A percentile compares a stretch with the other conserved stretches of the same genome.
Evolutionary conservation across 768 basidiomycete species (phyloP).

Genomic region (Amanita muscaria): DNA sequence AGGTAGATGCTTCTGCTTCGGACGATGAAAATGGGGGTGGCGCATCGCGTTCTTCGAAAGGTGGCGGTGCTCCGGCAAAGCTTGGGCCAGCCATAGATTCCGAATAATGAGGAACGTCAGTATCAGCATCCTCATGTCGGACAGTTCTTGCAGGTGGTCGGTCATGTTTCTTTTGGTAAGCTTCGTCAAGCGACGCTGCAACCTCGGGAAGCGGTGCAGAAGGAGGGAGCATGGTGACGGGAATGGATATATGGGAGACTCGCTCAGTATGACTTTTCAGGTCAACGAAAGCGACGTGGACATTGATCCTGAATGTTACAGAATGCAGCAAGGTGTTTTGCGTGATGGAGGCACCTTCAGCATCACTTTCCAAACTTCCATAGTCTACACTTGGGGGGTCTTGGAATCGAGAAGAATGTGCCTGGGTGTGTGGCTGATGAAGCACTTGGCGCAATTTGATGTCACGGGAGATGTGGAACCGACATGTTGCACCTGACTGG

Average conservation of each 20-base stretch:
- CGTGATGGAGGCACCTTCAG: constrained; percentile 67
- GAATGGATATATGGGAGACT: constrained; percentile 54
- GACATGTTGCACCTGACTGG: constrained; percentile 85
- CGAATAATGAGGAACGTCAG: constrained; percentile 54
- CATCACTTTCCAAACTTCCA: constrained; percentile 43
- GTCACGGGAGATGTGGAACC: constrained; percentile 71
- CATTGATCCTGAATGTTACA: constrained; percentile 68
- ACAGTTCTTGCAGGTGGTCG: constrained; percentile 65
- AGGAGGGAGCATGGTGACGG: constrained; percentile 63
- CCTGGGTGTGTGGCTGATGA: constrained; percentile 47
- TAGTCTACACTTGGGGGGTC: constrained; percentile 35
- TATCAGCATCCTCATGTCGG: constrained; percentile 57
- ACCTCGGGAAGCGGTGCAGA: constrained; percentile 75
- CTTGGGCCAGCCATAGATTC: constrained; percentile 74
- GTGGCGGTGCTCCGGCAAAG: constrained; percentile 62
- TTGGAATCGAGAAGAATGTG: constrained; percentile 40
- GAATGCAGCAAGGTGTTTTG: constrained; percentile 77
- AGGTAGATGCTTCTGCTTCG: constrained; percentile 50
- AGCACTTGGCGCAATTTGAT: constrained; percentile 77
- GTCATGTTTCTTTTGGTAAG: constrained; percentile 86
- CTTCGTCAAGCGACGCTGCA: constrained; percentile 59
- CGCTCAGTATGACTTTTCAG: constrained; percentile 60
- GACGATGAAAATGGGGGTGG: constrained; percentile 65
- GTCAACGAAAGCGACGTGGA: constrained; percentile 74
- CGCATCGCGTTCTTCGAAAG: constrained; percentile 77